Conservation (phyloP, 805 yeast genomes). For the Sugiyamaella mastotermitis region DNA sequence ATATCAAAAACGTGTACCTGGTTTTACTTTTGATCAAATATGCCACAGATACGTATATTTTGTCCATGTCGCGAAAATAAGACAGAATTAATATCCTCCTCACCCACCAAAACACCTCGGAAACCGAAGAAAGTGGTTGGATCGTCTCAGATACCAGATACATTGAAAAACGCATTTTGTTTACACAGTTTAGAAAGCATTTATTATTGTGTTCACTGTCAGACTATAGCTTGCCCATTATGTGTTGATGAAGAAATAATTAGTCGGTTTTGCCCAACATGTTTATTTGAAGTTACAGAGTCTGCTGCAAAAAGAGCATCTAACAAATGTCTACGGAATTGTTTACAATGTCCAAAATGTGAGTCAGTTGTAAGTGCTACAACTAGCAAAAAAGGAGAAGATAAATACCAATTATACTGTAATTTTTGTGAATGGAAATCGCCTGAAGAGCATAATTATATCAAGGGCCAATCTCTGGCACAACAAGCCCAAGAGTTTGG, state of each 20-base stretch:
- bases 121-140: not conserved
- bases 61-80: conserved; percentile 1
- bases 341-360: conserved; percentile 33
- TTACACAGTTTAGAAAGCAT: conserved; percentile 25
- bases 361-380: conserved; percentile 14
- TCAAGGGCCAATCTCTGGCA: conserved; percentile 16
- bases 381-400: conserved; percentile 5
- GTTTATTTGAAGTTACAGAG: conserved; percentile 29
- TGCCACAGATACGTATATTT: too few relatives aligned
- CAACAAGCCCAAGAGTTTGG: conserved; percentile 8
- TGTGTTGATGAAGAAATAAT: conserved; percentile 33
- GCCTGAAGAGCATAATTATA: conserved; percentile 6
- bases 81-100: not conserved
- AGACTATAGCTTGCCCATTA: conserved; percentile 30
- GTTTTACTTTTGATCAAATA: too few relatives aligned
- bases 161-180: conserved; percentile 19
- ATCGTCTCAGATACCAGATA: conserved; percentile 15
- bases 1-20: too few relatives aligned
- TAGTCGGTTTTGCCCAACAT: conserved; percentile 31
- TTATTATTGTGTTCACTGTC: conserved; percentile 34
- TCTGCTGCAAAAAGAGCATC: conserved; percentile 20
- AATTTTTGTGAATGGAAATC: conserved; percentile 21
- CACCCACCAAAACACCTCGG: not conserved
- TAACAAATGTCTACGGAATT: conserved; percentile 30
- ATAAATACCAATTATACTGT: conserved; percentile 17